Percentiles rank a stretch among this genome's conserved stretches.
These are phyloP conservation scores for Oxytropis ochrocephala DNA, from an alignment of 306 rosid genomes.

Conservation along the genomic window DNA sequence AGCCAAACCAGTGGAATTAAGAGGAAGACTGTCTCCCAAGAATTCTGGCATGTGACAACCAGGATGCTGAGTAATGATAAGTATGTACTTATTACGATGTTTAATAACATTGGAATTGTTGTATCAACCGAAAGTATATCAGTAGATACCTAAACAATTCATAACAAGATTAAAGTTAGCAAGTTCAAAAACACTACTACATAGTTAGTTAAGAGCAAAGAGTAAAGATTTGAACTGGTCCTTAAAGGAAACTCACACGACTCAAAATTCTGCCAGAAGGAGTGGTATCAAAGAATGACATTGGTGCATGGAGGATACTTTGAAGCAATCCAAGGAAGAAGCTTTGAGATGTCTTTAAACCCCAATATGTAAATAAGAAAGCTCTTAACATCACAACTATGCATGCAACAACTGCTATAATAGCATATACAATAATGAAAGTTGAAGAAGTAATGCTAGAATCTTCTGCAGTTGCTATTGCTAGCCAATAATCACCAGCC, in stretches of 20 bases:
- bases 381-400: slow-evolving; percentile 36
- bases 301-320: slow-evolving; percentile 76
- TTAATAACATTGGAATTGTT: slow-evolving; percentile 50
- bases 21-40: slow-evolving; percentile 78
- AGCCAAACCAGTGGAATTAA: slow-evolving; percentile 70
- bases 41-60: slow-evolving; percentile 55
- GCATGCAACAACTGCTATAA: slow-evolving; percentile 34
- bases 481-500: slow-evolving; percentile 80
- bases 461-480: slow-evolving; percentile 55
- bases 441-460: slow-evolving; percentile 30
- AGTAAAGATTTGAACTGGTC: too few relatives aligned
- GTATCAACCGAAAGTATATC: slow-evolving; percentile 70
- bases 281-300: slow-evolving; percentile 92
- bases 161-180: background rate
- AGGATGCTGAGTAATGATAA: slow-evolving; percentile 43
- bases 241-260: slow-evolving; percentile 49
- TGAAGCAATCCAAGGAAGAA: slow-evolving; percentile 57
- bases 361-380: slow-evolving; percentile 38
- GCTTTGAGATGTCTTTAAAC: slow-evolving; percentile 65
- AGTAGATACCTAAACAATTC: slow-evolving; percentile 58
- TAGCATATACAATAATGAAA: slow-evolving; percentile 59
- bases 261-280: slow-evolving; percentile 89
- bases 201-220: too few relatives aligned
- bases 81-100: slow-evolving; percentile 36
- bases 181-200: background rate